phyloP scores from a whole-genome alignment of 2,329 filamentous ascomycete species.

The Fusarium haematococcum region DNA sequence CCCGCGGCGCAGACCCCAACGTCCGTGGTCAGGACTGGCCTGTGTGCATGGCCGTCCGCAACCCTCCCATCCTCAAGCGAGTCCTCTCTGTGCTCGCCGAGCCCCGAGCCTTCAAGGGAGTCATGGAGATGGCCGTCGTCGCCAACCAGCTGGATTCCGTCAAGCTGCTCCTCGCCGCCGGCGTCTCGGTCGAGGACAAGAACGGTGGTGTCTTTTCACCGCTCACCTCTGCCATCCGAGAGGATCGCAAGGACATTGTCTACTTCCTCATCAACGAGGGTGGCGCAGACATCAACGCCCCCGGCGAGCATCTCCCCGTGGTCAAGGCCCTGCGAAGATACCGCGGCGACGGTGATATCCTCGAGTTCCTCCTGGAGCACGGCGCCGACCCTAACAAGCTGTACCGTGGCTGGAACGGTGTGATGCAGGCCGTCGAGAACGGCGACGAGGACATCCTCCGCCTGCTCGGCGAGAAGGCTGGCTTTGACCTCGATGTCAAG shows the following conservation, averaged over 20 bases:
- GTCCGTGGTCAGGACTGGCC: conserved; percentile 78
- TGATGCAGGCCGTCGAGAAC: conserved; percentile 75
- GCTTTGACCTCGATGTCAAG: conserved; percentile 62
- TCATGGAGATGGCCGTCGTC: conserved; percentile 75
- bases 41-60: conserved; percentile 74
- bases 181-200: conserved; percentile 77
- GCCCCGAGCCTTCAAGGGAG: conserved; percentile 72
- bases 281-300: conserved; percentile 73
- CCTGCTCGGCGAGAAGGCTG: conserved; percentile 61
- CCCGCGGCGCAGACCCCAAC: conserved; percentile 70
- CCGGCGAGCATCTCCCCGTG: conserved; percentile 77
- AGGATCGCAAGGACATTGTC: conserved; percentile 71
- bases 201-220: conserved; percentile 80
- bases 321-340: conserved; percentile 75
- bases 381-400: conserved; percentile 77
- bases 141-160: conserved; percentile 76
- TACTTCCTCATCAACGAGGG: conserved; percentile 70
- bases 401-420: conserved; percentile 74
- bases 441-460: conserved; percentile 67
- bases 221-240: conserved; percentile 74
- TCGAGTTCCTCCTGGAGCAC: conserved; percentile 71
- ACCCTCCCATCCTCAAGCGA: conserved; percentile 69
- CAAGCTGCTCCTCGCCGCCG: conserved; percentile 72
- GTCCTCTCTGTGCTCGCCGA: conserved; percentile 69
- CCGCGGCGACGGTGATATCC: conserved; percentile 67